phyloP scores from a whole-genome alignment of 768 basidiomycete species.

The Lyophyllum decastes region DNA sequence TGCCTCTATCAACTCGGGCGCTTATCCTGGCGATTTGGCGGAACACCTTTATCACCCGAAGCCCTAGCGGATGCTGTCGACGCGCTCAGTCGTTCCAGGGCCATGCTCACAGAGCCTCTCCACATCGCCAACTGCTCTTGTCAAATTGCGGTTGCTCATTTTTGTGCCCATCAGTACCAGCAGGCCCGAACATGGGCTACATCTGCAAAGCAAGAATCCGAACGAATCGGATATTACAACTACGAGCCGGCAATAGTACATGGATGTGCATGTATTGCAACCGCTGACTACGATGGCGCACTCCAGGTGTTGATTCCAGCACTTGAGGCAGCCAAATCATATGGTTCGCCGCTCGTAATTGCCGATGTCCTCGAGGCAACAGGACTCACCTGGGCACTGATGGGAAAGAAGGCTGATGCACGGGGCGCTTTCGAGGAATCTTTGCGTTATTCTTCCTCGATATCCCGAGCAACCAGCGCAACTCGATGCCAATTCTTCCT shows the following conservation, averaged over 20 bases:
- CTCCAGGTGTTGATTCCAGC: neutral
- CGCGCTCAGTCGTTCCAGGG: neutral
- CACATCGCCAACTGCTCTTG: neutral
- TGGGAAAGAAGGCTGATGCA: neutral
- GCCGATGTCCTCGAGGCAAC: neutral
- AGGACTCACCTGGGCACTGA: neutral
- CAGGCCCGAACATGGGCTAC: too few relatives aligned
- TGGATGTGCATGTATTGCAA: neutral
- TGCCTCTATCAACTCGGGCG: too few relatives aligned
- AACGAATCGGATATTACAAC: neutral
- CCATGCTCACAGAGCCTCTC: neutral
- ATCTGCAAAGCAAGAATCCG: neutral
- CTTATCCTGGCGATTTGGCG: too few relatives aligned
- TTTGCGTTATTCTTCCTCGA: neutral
- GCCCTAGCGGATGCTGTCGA: neutral
- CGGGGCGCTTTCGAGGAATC: neutral
- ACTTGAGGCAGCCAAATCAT: neutral
- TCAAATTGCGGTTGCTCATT: neutral
- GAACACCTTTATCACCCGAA: neutral
- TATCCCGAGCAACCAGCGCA: neutral
- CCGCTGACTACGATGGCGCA: neutral
- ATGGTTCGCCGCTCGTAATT: neutral
- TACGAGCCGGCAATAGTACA: neutral
- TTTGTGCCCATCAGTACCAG: neutral
- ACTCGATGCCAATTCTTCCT: neutral